Evolutionary conservation across 192 early-diverging fungal species (phyloP).

Genomic region (Coemansia sp.): DNA sequence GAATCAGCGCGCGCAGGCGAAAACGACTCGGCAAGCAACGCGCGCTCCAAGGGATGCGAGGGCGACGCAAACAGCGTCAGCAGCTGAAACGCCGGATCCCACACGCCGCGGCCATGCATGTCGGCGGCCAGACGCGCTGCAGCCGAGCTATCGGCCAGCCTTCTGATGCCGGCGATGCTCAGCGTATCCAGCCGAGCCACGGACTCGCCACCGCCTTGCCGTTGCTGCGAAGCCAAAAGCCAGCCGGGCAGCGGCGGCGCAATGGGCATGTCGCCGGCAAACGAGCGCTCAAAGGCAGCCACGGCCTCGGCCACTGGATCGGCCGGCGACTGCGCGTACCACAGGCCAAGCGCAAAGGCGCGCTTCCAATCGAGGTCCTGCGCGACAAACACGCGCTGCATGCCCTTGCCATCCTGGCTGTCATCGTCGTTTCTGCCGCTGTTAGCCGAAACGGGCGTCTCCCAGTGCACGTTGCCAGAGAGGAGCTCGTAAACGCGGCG

Average conservation of each 20-base stretch:
- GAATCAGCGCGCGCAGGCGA: conserved; percentile 61
- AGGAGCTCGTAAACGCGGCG: conserved; percentile 60
- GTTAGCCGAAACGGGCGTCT: conserved; percentile 15
- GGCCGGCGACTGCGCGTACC: conserved; percentile 29
- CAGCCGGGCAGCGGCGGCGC: conserved; percentile 44
- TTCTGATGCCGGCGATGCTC: too few species aligned
- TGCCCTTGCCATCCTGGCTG: neutral
- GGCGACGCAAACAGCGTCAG: conserved; percentile 59
- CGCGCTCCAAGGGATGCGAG: conserved; percentile 56
- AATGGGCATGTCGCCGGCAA: neutral
- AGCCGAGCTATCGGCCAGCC: conserved; percentile 7
- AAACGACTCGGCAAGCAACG: conserved; percentile 60
- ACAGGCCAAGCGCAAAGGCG: neutral
- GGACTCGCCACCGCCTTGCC: neutral
- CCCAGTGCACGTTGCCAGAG: conserved; percentile 48
- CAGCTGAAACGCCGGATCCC: conserved; percentile 74
- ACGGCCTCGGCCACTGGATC: conserved; percentile 27
- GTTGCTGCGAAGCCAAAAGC: conserved; percentile 12
- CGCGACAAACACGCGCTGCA: conserved; percentile 17
- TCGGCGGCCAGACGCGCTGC: conserved; percentile 20
- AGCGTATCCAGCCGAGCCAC: neutral
- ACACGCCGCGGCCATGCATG: conserved; percentile 15
- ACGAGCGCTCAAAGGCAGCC: conserved; percentile 10
- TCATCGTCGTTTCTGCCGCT: too few species aligned
- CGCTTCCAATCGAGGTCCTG: conserved; percentile 50